Evolutionary conservation across 768 basidiomycete genomes (phyloP).

Genomic region (Cystofilobasidium macerans): DNA sequence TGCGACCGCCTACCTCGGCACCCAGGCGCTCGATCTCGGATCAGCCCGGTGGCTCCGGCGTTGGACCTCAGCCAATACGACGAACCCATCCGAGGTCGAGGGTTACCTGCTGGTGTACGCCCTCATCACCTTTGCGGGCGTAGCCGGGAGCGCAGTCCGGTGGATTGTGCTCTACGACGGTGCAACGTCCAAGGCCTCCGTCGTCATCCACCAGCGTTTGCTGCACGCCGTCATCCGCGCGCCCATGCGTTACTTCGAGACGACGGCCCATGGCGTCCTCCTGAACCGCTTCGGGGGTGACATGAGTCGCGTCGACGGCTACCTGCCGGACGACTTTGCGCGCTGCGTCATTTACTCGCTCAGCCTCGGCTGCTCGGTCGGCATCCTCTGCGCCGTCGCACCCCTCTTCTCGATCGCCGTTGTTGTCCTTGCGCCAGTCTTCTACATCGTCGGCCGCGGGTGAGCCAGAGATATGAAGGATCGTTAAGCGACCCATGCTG

Average conservation of each 20-base stretch:
- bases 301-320: constrained; percentile 17
- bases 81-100: constrained; percentile 19
- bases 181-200: constrained; percentile 5
- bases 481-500: background rate
- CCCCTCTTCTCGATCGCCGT: constrained; percentile 7
- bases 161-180: constrained; percentile 22
- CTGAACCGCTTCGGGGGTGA: constrained; percentile 19
- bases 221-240: constrained; percentile 14
- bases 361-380: background rate
- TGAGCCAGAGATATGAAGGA: background rate
- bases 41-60: constrained; percentile 27
- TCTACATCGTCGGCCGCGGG: constrained; percentile 21
- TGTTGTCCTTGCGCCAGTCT: constrained; percentile 38
- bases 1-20: constrained; percentile 24
- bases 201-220: constrained; percentile 8
- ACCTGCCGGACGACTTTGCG: constrained; percentile 20
- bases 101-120: constrained; percentile 31
- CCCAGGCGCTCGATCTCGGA: constrained; percentile 27
- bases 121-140: constrained; percentile 4
- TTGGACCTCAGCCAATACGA: constrained; percentile 33
- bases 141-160: background rate
- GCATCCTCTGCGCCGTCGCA: background rate
- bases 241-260: constrained; percentile 15
- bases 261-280: constrained; percentile 14
- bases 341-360: constrained; percentile 10